phyloP scores from a whole-genome alignment of 768 basidiomycete genomes.

The Naganishia antarctica region DNA sequence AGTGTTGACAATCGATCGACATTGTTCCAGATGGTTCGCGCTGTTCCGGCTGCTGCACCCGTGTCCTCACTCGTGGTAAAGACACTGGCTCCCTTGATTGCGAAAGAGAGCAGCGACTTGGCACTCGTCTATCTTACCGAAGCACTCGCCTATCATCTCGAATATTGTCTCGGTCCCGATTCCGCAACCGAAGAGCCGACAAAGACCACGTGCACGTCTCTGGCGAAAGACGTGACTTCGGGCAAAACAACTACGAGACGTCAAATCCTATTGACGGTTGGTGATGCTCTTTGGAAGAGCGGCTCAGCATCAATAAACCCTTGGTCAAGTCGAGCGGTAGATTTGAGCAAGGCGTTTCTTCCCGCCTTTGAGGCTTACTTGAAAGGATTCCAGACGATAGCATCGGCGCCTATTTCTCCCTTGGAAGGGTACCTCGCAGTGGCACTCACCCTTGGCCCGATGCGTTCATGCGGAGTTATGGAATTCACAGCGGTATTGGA shows the following conservation, averaged over 20 bases:
- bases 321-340: slow-evolving; percentile 53
- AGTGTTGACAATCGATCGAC: slow-evolving; percentile 79
- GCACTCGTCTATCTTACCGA: slow-evolving; percentile 58
- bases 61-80: slow-evolving; percentile 55
- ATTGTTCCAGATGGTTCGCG: slow-evolving; percentile 71
- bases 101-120: slow-evolving; percentile 74
- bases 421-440: slow-evolving; percentile 77
- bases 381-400: slow-evolving; percentile 55
- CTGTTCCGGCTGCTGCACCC: slow-evolving; percentile 54
- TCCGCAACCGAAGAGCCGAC: slow-evolving; percentile 51
- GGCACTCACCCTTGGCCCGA: slow-evolving; percentile 63
- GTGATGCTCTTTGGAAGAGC: slow-evolving; percentile 58
- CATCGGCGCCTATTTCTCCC: slow-evolving; percentile 58
- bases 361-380: slow-evolving; percentile 66
- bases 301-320: slow-evolving; percentile 33
- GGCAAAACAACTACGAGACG: slow-evolving; percentile 61
- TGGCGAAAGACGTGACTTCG: slow-evolving; percentile 69
- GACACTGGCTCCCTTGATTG: slow-evolving; percentile 53
- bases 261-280: slow-evolving; percentile 62
- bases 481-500: slow-evolving; percentile 28
- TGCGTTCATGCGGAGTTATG: slow-evolving; percentile 40
- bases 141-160: slow-evolving; percentile 61
- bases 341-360: slow-evolving; percentile 58
- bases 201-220: slow-evolving; percentile 52
- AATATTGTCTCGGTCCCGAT: slow-evolving; percentile 53